Base-by-base conservation (phyloP, 1,284 basidiomycete genomes). In the Stygiomarasmius scandens region DNA sequence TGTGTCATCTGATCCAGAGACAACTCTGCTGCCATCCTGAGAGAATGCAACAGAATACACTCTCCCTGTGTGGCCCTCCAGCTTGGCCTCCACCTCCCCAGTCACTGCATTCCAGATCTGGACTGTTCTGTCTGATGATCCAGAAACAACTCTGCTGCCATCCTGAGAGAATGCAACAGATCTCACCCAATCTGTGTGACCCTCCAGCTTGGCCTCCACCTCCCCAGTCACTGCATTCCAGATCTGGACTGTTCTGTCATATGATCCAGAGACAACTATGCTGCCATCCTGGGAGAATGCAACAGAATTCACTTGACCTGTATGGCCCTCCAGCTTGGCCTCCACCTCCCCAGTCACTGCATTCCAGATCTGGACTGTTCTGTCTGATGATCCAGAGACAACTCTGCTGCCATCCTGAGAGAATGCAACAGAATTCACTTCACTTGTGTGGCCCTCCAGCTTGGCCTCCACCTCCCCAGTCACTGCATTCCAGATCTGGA, bases 1-100 rank as follows among this genome's bases (percentile, higher is more conserved):
- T 11, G 55, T 44, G 54, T 69, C 67, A 16, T 32, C 23, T 14
- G 60, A 65, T 24, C 63, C 65, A 16, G 63, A 65, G 3, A 58
- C 55, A 47, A 65, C 38, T 23, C 53, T 49, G 47, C 46, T 43
- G 36, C 64, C 65, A 49, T 67, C 63, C 9, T 58, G 54, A 5
- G 51, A 58, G 25, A 43, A 53, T 14, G 47, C 54, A 12, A 66
- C 58, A 23, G 54, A 58, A 1, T n/a, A 20, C 6, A 66, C 60
- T 6, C 3, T 25, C 9, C 41, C 51, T 22, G 50, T 55, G 23
- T 65, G 62, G 2, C 61, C 59, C 25, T 32, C 14, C 4, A 61
- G 58, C 16, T 50, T 20, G n/a, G 43, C 27, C 16, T 55, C n/a
- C 5, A 44, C 36, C 24, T n/a, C 24, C 4, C 59, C 59, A 14